phyloP scores from a whole-genome alignment of 768 basidiomycete genomes.

The Crassisporium funariophilum region DNA sequence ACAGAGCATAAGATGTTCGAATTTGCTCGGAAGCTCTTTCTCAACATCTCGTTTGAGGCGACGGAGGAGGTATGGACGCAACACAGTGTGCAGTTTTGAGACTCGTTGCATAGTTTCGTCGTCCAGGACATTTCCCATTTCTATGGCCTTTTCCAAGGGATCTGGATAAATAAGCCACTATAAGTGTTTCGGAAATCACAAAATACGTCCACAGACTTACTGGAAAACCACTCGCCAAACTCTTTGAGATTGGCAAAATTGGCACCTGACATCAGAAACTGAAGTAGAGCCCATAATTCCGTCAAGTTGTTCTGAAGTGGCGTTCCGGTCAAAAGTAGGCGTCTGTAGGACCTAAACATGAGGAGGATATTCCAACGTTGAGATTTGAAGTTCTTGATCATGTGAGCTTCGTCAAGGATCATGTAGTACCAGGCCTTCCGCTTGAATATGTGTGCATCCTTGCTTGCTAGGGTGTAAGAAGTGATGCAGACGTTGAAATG shows the following conservation, averaged over 20 bases:
- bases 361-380: slow-evolving; percentile 92
- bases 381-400: slow-evolving; percentile 96
- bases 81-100: slow-evolving; percentile 85
- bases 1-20: slow-evolving; percentile 87
- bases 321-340: slow-evolving; percentile 92
- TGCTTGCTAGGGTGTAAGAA: slow-evolving; percentile 89
- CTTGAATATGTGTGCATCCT: slow-evolving; percentile 89
- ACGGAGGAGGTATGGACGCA: slow-evolving; percentile 94
- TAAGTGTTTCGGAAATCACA: not conserved
- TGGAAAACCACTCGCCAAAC: slow-evolving; percentile 96
- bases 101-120: slow-evolving; percentile 86
- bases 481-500: slow-evolving; percentile 95
- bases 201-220: slow-evolving; percentile 50
- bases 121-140: slow-evolving; percentile 74
- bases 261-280: slow-evolving; percentile 90
- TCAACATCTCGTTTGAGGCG: slow-evolving; percentile 98
- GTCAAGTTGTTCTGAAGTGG: slow-evolving; percentile 96
- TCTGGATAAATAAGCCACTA: slow-evolving; percentile 45
- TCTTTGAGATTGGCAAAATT: slow-evolving; percentile 91
- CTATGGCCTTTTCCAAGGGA: slow-evolving; percentile 92
- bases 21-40: slow-evolving; percentile 92
- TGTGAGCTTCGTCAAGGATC: slow-evolving; percentile 95
- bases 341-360: slow-evolving; percentile 84
- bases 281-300: slow-evolving; percentile 93
- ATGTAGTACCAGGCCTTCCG: slow-evolving; percentile 95